Evolutionary conservation across 129 eudicot species (phyloP).

Genomic region (Pittosporum tobira): DNA sequence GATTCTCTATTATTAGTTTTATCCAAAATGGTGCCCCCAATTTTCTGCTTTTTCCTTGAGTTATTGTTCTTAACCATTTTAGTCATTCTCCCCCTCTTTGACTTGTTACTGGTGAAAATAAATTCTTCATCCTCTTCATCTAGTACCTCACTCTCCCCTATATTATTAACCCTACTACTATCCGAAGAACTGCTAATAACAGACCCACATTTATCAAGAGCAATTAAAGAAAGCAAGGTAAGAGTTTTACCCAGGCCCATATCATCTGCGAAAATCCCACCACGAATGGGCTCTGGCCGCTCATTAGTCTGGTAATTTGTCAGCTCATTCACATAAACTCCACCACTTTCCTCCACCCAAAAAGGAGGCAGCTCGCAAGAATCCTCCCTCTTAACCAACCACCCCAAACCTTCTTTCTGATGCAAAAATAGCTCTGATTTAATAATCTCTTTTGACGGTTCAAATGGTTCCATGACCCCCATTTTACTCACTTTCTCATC

Average conservation of each 20-base stretch:
- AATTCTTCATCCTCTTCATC: constrained; percentile 16
- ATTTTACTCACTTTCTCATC: constrained; percentile 39
- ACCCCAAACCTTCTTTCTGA: constrained; percentile 73
- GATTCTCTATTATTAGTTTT: constrained; percentile 6
- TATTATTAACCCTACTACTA: constrained; percentile 1
- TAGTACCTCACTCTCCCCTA: constrained; percentile 15
- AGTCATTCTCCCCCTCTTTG: constrained; percentile 40
- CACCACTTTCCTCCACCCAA: constrained; percentile 48
- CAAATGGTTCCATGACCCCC: constrained; percentile 32
- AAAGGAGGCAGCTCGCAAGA: constrained; percentile 68
- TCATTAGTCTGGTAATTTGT: constrained; percentile 38
- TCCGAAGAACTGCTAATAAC: neutral
- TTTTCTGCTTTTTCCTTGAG: constrained; percentile 35
- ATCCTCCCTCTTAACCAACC: constrained; percentile 67
- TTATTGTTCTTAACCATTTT: constrained; percentile 10
- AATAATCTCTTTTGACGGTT: constrained; percentile 53
- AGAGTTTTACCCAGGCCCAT: constrained; percentile 96
- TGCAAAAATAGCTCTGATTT: constrained; percentile 52
- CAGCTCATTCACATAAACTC: constrained; percentile 47
- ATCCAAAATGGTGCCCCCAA: constrained; percentile 1
- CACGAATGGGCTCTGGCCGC: constrained; percentile 68
- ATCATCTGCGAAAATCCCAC: constrained; percentile 94
- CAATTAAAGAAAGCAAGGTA: constrained; percentile 69
- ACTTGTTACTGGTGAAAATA: constrained; percentile 22
- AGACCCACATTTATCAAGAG: constrained; percentile 45